Evolutionary conservation across 331 rosid genomes (phyloP).

Genomic region (Malus hybrid): DNA sequence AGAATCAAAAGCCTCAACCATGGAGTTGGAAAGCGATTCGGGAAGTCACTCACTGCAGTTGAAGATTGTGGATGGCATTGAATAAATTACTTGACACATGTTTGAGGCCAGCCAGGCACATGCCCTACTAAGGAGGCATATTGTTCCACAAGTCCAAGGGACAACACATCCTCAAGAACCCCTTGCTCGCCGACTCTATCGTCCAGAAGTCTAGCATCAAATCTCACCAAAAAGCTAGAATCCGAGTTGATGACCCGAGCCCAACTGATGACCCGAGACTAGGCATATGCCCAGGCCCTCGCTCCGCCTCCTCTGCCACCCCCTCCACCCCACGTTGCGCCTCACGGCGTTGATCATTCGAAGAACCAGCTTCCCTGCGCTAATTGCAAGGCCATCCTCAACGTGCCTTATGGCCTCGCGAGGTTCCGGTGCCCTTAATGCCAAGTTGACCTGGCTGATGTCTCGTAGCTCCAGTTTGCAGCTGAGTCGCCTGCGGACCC

Average conservation of each 20-base stretch:
- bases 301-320: not conserved
- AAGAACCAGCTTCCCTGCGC: constrained; percentile 60
- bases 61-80: too few relatives aligned
- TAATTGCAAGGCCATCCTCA: constrained; percentile 49
- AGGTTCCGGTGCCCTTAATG: constrained; percentile 53
- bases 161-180: constrained; percentile 76
- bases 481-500: too few relatives aligned
- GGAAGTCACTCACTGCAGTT: too few relatives aligned
- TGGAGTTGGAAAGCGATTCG: too few relatives aligned
- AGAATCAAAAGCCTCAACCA: too few relatives aligned
- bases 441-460: constrained; percentile 46
- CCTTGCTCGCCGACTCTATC: constrained; percentile 52
- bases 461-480: constrained; percentile 23
- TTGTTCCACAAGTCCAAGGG: constrained; percentile 81
- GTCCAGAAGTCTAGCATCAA: constrained; percentile 72
- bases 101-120: constrained; percentile 27
- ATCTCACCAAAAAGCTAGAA: not conserved
- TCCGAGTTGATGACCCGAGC: constrained; percentile 30
- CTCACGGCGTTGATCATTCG: constrained; percentile 52
- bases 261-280: constrained; percentile 25
- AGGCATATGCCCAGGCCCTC: not conserved
- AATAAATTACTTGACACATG: too few relatives aligned
- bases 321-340: constrained; percentile 21
- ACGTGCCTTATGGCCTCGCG: constrained; percentile 50
- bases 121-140: constrained; percentile 63